Percentiles rank a stretch among this genome's conserved stretches.
These are phyloP conservation scores for Russula ochroleuca DNA, from an alignment of 768 basidiomycete species.

Conservation along the genomic window DNA sequence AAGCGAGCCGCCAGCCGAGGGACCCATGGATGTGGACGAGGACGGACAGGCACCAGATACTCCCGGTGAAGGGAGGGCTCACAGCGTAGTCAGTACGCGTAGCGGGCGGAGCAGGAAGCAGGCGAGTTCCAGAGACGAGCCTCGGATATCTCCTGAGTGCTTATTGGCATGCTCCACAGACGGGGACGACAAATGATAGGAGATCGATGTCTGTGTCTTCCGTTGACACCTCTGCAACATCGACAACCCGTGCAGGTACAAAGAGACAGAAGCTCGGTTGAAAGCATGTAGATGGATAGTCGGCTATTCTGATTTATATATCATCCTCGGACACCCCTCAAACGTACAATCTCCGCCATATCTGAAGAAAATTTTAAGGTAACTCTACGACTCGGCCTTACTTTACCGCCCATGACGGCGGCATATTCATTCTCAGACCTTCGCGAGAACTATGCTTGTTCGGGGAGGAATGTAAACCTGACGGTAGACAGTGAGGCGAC, in stretches of 20 bases:
- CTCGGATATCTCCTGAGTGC: neutral
- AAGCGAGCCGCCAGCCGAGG: conserved; percentile 39
- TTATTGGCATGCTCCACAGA: conserved; percentile 17
- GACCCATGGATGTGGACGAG: conserved; percentile 37
- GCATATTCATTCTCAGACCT: conserved; percentile 27
- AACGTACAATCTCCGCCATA: conserved; percentile 1
- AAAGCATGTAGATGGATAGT: conserved; percentile 17
- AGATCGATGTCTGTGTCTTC: conserved; percentile 74
- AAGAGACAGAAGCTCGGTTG: conserved; percentile 28
- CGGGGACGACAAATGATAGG: conserved; percentile 35
- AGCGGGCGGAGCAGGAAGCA: conserved; percentile 53
- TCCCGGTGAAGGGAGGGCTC: conserved; percentile 59
- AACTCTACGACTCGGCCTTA: neutral
- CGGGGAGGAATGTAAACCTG: conserved; percentile 72
- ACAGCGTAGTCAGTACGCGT: conserved; percentile 47
- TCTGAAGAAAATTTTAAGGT: conserved; percentile 5
- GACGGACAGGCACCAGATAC: conserved; percentile 39
- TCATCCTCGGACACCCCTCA: neutral
- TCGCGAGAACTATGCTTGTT: conserved; percentile 62
- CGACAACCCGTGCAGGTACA: conserved; percentile 26
- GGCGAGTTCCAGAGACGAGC: conserved; percentile 38
- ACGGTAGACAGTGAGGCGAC: neutral
- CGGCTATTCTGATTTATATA: conserved; percentile 11
- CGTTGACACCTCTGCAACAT: conserved; percentile 49
- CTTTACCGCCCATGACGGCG: neutral